These are phyloP conservation scores for Brassica nigra DNA, from an alignment of 345 rosid species.

Conservation along the genomic window DNA sequence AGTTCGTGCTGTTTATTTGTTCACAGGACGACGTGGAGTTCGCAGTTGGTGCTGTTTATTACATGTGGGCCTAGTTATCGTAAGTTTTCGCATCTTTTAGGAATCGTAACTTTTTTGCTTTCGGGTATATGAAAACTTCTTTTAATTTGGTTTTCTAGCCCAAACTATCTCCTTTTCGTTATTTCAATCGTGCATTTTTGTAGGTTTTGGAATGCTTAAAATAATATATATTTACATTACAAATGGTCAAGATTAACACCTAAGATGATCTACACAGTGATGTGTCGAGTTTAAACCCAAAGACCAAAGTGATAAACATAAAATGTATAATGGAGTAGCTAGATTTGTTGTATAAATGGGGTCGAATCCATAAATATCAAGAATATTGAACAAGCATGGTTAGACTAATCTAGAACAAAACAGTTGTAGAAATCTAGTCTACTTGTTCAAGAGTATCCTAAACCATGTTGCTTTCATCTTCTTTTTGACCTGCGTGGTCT, in stretches of 20 bases:
- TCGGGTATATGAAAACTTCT: too few species aligned
- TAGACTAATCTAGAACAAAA: not conserved
- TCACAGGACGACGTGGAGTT: constrained; percentile 17
- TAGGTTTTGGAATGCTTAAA: not conserved
- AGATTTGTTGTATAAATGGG: not conserved
- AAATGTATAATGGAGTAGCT: not conserved
- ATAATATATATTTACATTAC: not conserved
- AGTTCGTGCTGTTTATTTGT: constrained; percentile 30
- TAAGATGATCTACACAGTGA: not conserved
- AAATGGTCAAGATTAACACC: not conserved
- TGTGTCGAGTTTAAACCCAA: not conserved
- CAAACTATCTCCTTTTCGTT: not conserved
- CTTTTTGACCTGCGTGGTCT: not conserved
- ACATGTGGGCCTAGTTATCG: not conserved
- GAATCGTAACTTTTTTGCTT: too few species aligned
- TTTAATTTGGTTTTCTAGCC: not conserved
- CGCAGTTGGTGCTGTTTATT: not conserved
- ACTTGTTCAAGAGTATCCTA: not conserved
- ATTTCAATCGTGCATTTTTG: not conserved
- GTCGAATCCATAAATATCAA: not conserved
- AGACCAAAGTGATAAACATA: not conserved
- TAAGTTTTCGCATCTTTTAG: not conserved
- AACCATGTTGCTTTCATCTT: not conserved
- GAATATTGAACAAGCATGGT: not conserved
- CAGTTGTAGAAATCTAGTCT: not conserved